These are phyloP conservation scores for Comarum palustre DNA, from an alignment of 306 rosid genomes.

Conservation along the genomic window DNA sequence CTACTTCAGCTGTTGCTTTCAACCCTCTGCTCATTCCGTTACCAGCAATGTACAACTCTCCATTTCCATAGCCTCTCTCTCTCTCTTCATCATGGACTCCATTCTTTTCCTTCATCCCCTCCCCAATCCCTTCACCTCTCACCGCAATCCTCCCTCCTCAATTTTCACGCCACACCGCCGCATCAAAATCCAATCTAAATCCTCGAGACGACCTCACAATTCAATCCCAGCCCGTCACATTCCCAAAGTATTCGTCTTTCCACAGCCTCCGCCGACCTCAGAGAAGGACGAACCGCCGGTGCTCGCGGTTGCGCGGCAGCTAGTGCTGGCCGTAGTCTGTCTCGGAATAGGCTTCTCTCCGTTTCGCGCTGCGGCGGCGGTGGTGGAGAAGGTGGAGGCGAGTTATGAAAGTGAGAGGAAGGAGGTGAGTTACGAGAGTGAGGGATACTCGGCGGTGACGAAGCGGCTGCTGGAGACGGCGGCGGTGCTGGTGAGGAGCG, in stretches of 20 bases:
- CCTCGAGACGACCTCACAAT: neutral
- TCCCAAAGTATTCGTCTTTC: slow-evolving; percentile 10
- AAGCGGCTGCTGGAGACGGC: slow-evolving; percentile 51
- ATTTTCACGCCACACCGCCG: slow-evolving; percentile 27
- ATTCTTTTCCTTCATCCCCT: slow-evolving; percentile 26
- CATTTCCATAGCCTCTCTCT: slow-evolving; percentile 2
- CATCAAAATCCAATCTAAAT: slow-evolving; percentile 19
- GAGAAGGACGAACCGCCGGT: neutral
- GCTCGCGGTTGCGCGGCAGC: slow-evolving; percentile 19
- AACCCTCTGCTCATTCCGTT: slow-evolving; percentile 1
- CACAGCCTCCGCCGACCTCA: slow-evolving; percentile 24
- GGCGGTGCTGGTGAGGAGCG: slow-evolving; percentile 38
- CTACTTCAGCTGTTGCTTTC: neutral
- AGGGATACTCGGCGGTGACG: slow-evolving; percentile 50
- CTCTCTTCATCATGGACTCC: slow-evolving; percentile 37
- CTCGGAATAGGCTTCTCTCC: slow-evolving; percentile 56
- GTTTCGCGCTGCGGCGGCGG: slow-evolving; percentile 37
- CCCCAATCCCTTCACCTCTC: slow-evolving; percentile 14
- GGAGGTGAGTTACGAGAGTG: slow-evolving; percentile 28
- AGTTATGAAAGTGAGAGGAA: no score
- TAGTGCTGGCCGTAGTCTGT: slow-evolving; percentile 47
- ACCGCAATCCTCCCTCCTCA: slow-evolving; percentile 2
- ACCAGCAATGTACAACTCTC: neutral
- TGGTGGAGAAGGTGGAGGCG: slow-evolving; percentile 20
- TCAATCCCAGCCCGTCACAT: slow-evolving; percentile 7